Evolutionary conservation across 345 rosid genomes (phyloP), one percentile per base, ranked within the genome.

Genomic region (Eutrema heterophyllum): DNA sequence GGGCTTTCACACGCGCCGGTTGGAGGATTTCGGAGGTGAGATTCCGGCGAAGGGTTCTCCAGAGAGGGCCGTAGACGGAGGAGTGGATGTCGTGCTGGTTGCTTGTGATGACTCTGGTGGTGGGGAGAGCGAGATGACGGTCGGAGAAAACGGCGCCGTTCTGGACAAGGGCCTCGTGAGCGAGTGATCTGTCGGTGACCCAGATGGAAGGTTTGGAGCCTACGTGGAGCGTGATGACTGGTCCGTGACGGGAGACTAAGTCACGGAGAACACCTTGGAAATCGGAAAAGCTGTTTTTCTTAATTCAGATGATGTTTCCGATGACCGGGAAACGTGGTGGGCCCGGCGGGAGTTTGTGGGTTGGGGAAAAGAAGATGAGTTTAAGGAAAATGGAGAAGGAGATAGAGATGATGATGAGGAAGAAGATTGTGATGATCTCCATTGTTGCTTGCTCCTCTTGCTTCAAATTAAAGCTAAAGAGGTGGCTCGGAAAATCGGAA

Each of bases 11-110:
- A 24, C 29, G 84, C 51, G 76, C 12, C 58, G 83, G 83, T 6
- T 83, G 86, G 56, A 83, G 85, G 51, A 85, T 75, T 61, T 81
- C 85, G 0, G 86, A 64, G 0, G 84, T 81, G 52, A 85, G 83
- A 24, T 85, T 85, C 4, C 86, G 83, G 18, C 87, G 81, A 5
- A 83, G 71, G 5, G 64, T 57, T 40, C 86, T 49, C 86, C 89
- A 85, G 21, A 73, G 83, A 32, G 84, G 75, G 4, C 85, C 87
- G 40, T 83, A 81, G 9, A 51, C 32, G 33, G 89, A 71, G 43
- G 84, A 75, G 79, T 48, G 80, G 35, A 85, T 83, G 58, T 68
- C 81, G 6, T 78, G 82, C 46, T 83, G 84, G 60, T 81, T 52
- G 68, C 73, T 32, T 0, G 62, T 56, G 15, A 40, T 38, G 44